Base-by-base conservation (phyloP, 441 rosid species). In the Euphorbia schlechtendalii region DNA sequence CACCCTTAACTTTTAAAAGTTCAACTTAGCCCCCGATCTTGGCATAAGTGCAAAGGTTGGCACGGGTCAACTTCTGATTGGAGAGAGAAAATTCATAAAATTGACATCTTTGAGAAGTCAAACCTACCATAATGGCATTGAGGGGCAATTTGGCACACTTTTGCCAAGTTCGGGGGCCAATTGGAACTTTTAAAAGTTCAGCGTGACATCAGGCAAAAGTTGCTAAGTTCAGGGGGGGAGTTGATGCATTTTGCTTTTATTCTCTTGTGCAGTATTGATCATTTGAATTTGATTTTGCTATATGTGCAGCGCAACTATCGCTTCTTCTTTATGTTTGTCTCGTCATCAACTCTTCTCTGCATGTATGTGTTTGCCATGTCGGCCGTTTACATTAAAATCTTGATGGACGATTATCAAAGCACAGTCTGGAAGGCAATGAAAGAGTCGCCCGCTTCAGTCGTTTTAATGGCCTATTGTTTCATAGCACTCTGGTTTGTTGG, bases 401-500 rank as follows among this genome's bases (percentile, higher is more conserved):
- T 94, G 76, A 90, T 89, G 97, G 82, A 85, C 74, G 74, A 87
- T 70, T 63, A 87, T 64, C 78, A 71, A 1, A 67, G 86, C 59
- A 83, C 89, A 10, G 90, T 89, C 51, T 94, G 95, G 96, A 90
- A 69, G 73, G 92, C 99, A 12, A 87, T 94, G 96, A 77, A 82
- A 76, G 87, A 80, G 75, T 90, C 99, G 55, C 97, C 97, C 62
- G 85, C 86, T 57, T 85, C 97, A 41, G 90, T 89, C 22, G 22
- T 87, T 56, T 74, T 94, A 38, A 90, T 94, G 93, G 85, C 74
- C 65, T 90, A 90, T 72, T 86, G 93, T 76, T 94, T 90, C 77
- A 77, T 90, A 59, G 67, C 90, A 7, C 81, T 94, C 51, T 94
- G 99, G 97, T 90, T 90, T 80, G 99, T 94, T 52, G 96, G 99